Base-by-base conservation (phyloP, 2,329 filamentous ascomycete genomes). In the Talaromyces sp. region DNA sequence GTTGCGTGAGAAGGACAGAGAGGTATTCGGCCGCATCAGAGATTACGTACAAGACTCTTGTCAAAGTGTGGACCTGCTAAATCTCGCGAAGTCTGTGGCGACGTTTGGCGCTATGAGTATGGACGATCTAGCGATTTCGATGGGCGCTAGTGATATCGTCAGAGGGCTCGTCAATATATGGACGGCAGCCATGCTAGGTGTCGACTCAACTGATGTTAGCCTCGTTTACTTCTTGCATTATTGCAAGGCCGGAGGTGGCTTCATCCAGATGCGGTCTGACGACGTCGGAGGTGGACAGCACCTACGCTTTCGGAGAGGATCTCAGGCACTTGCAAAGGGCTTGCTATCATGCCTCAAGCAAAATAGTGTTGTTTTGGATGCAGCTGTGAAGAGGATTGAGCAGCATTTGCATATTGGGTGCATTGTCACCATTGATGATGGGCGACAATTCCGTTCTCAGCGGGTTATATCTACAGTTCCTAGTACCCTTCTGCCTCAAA, bases 201-300 rank as follows among this genome's bases (percentile, higher is more conserved):
- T 80, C 1, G 82, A 86, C 38, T 79, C 84, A 0, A 65, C 63
- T 0, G 83, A 86, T 10, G 69, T 86, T 5, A 82, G 79, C 5
- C 84, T 85, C 0, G 71, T 84, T 1, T 87, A 76, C 70, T 86
- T 88, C 69, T 75, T 88, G 25, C 78, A 85, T 69, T 86, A 87
- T 73, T 83, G 81, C 77, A 83, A 81, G 68, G 80, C 78, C 13
- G 83, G 83, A 2, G 81, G 81, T 3, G 85, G 86, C 0, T 73
- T 87, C 2, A 65, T 84, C 65, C 75, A 80, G 51, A 84, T 87
- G 79, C 77, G 82, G 0, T 85, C 83, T 0, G 85, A 87, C 68
- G 70, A 76, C n/a, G 82, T 83, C 64, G 69, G 79, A 49, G 86
- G 85, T 5, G 86, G 81, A 0, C 84, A 87, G 68, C 79, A 84